Conservation (phyloP, 2,329 filamentous ascomycete species). For the Ophiostoma perfectum region DNA sequence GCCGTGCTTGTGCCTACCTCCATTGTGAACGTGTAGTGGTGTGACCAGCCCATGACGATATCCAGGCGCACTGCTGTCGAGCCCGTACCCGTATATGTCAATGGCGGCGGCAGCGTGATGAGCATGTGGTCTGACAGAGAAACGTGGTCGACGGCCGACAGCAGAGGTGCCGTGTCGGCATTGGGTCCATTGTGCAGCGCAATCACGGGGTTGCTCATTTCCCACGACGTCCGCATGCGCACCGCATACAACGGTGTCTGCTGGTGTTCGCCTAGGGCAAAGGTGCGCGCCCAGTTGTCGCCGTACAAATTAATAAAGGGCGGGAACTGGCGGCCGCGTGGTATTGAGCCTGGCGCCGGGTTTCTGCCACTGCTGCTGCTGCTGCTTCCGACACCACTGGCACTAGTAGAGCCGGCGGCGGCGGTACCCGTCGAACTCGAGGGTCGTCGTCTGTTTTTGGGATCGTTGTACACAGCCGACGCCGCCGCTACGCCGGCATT, state of each 20-base stretch:
- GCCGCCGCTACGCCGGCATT: neutral
- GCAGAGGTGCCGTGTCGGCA: conserved; percentile 28
- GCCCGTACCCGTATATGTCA: conserved; percentile 24
- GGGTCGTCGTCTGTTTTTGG: neutral
- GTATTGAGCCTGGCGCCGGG: conserved; percentile 21
- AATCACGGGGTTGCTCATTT: conserved; percentile 30
- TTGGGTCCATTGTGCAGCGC: conserved; percentile 35
- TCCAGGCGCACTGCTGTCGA: conserved; percentile 23
- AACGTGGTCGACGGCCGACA: conserved; percentile 31
- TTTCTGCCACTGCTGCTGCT: neutral
- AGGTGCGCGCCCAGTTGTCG: conserved; percentile 25
- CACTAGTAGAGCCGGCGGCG: neutral
- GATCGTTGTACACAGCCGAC: neutral
- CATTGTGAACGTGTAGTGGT: conserved; percentile 34
- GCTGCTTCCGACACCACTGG: neutral
- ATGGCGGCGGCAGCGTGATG: conserved; percentile 33
- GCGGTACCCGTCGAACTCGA: neutral
- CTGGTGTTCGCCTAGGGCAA: conserved; percentile 33
- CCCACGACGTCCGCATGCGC: conserved; percentile 29
- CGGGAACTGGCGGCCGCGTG: conserved; percentile 32
- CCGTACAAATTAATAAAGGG: conserved; percentile 34
- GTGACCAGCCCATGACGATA: conserved; percentile 23
- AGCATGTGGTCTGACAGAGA: conserved; percentile 24
- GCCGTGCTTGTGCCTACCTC: conserved; percentile 31
- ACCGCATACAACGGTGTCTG: conserved; percentile 34